phyloP scores from a whole-genome alignment of 441 rosid genomes.

The Syzygium malaccense region DNA sequence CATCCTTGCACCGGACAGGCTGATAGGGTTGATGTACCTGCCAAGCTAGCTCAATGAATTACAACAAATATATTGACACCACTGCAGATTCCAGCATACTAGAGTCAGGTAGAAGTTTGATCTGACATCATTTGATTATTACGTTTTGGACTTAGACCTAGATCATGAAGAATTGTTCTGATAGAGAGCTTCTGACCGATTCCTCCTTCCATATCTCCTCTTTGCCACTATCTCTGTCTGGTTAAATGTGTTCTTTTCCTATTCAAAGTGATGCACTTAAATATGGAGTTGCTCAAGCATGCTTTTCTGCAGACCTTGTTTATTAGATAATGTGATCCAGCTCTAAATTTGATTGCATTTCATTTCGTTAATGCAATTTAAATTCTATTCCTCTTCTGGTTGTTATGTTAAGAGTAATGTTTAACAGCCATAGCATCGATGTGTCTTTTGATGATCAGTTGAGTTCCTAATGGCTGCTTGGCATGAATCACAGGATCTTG shows the following conservation, averaged over 20 bases:
- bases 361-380: background rate
- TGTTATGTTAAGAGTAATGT: background rate
- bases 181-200: background rate
- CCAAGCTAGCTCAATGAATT: background rate
- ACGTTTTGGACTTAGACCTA: background rate
- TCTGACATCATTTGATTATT: background rate
- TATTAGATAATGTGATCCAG: background rate
- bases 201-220: background rate
- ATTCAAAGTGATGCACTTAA: background rate
- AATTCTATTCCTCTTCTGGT: background rate
- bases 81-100: background rate
- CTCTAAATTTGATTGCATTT: background rate
- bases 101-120: background rate
- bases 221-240: background rate
- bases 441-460: background rate
- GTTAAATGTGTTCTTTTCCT: background rate
- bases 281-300: background rate
- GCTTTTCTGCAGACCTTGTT: background rate
- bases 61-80: background rate
- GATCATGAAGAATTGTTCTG: background rate
- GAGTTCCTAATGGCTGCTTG: background rate
- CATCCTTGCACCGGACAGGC: background rate
- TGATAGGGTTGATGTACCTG: background rate
- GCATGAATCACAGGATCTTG: background rate
- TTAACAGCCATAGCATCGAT: background rate